A percentile compares a stretch with the other conserved stretches of the same genome.
Conservation (phyloP, 2,329 filamentous ascomycete genomes). For the Fusarium xyrophilum region DNA sequence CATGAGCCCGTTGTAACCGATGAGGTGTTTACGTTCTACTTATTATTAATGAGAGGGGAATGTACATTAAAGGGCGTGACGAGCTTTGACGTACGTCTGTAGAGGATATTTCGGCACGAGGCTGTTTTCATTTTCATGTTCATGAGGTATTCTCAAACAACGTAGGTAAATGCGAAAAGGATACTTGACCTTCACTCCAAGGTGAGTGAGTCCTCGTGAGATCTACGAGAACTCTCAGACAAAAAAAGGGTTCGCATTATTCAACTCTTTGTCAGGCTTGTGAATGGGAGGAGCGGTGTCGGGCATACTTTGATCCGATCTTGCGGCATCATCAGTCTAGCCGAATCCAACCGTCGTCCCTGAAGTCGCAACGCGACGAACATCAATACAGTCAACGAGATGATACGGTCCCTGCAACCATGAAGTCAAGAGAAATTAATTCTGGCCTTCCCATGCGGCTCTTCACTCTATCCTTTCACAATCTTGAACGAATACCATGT, state of each 20-base stretch:
- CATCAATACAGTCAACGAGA: neutral
- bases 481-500: rapidly evolving
- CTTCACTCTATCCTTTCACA: rapidly evolving
- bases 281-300: rapidly evolving
- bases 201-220: rapidly evolving
- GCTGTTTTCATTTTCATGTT: neutral
- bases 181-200: rapidly evolving
- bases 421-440: neutral
- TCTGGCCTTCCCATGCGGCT: rapidly evolving
- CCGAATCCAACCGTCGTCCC: rapidly evolving
- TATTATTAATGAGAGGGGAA: neutral
- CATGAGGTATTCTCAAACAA: rapidly evolving
- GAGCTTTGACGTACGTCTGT: neutral
- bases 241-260: neutral
- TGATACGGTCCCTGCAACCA: rapidly evolving
- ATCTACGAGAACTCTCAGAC: rapidly evolving
- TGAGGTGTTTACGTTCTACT: rapidly evolving
- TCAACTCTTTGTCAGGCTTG: neutral
- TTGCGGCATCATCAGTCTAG: neutral
- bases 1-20: neutral
- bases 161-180: neutral
- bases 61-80: neutral
- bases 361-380: neutral
- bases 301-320: neutral
- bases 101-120: neutral